Base-by-base conservation (phyloP, 371 early-diverging fungal species). In the Rhizomucor pusillus region DNA sequence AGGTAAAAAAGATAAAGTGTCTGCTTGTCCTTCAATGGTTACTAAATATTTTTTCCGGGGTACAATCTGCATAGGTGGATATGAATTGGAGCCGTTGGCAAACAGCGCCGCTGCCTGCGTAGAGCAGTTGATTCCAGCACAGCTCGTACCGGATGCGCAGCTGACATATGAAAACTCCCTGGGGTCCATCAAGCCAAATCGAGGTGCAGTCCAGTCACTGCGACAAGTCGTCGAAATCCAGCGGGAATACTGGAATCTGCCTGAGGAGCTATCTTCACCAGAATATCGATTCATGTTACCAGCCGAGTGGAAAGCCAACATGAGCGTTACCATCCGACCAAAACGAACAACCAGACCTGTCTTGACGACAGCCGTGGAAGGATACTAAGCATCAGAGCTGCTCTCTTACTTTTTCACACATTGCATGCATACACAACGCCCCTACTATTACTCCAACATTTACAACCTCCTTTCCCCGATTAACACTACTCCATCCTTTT, bases 121-220 rank as follows among this genome's bases (percentile, higher is more conserved):
- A 5, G 70, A 69, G 23, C 73, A 77, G 18, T 52, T 77, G 11
- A 45, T 75, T 22, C 63, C 71, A 0, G 33, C 61, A 14, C 45
- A 55, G 5, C 54, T 66, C n/a, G 59, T 57, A 16, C 56, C 55
- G n/a, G 44, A 50, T 10, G 39, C 25, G 1, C 74, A 73, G 40
- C 61, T 53, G 1, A 52, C 43, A 18, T 72, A 62, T 18, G 58
- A 72, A 23, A 71, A 70, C 14, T 68, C 81, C 16, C 43, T 83
- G 18, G 71, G 78, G 43, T 69, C 71, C 11, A 73, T 79, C 34
- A 83, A 80, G 33, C 83, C 83, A 0, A 83, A 83, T 53, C 65
- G 66, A 9, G 80, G 78, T 33, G 79, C 80, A 0, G 75, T 80
- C 2, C 69, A 75, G 9, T 75, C 75, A 1, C 57, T 83, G 41